Evolutionary conservation across 192 early-diverging fungal species (phyloP).

Genomic region (Coemansia sp.): DNA sequence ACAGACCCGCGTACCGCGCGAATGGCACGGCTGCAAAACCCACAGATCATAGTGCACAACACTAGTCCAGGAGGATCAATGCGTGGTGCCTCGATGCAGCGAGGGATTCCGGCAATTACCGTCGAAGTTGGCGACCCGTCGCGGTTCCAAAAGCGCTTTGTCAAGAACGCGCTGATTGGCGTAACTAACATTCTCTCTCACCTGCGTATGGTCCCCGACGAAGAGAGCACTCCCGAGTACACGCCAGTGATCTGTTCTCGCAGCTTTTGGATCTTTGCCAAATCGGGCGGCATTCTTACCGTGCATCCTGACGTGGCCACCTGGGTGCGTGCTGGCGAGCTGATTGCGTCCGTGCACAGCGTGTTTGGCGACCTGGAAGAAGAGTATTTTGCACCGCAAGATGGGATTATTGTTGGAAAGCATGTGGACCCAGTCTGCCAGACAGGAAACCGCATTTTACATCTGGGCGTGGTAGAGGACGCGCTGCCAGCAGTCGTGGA

Average conservation of each 20-base stretch:
- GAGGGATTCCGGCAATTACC: conserved; percentile 80
- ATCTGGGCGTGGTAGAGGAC: conserved; percentile 73
- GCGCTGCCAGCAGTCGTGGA: conserved; percentile 56
- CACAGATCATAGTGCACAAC: conserved; percentile 78
- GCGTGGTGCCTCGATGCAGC: conserved; percentile 71
- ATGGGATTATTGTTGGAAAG: conserved; percentile 81
- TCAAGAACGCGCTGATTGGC: conserved; percentile 62
- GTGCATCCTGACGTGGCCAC: conserved; percentile 82
- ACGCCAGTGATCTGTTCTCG: conserved; percentile 63
- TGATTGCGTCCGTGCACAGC: conserved; percentile 83
- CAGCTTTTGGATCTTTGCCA: conserved; percentile 82
- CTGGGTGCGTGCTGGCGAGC: conserved; percentile 74
- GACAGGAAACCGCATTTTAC: conserved; percentile 81
- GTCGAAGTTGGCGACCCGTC: conserved; percentile 92
- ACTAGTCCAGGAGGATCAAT: conserved; percentile 71
- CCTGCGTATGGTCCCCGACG: conserved; percentile 62
- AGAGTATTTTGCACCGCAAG: conserved; percentile 75
- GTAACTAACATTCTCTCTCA: conserved; percentile 63
- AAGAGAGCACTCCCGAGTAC: conserved; percentile 53
- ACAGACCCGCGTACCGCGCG: conserved; percentile 65
- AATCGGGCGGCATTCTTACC: conserved; percentile 80
- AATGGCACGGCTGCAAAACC: conserved; percentile 85
- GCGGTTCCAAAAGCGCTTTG: conserved; percentile 80
- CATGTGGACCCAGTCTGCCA: conserved; percentile 85
- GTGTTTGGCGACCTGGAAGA: conserved; percentile 88